Base-by-base conservation (phyloP, 1,284 basidiomycete species). In the Rhodotorula sp. region DNA sequence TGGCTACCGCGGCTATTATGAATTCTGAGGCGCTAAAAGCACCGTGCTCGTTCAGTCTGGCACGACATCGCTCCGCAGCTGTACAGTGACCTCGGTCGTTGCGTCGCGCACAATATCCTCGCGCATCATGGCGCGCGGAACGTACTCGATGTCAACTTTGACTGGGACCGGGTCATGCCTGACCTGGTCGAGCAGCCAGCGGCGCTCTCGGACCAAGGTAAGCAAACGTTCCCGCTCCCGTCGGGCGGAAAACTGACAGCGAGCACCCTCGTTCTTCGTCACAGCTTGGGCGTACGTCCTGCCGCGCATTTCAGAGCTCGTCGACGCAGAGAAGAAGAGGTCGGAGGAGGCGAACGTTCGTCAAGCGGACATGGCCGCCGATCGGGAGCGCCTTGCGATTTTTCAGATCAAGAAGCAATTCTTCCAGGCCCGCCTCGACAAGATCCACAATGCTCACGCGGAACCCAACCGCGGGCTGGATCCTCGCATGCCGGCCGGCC, bases 221-320 rank as follows among this genome's bases (percentile, higher is more conserved):
- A n/a, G 48, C 22, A 30, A 6, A 2, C 26, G 24, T 18, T n/a
- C 7, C 14, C 20, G 56, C 10, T n/a, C 15, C 12, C 24, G 2
- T 37, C 22, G 7, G 7, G 10, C n/a, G 2, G 12, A 14, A 15
- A 20, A 17, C 29, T n/a, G 8, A 42, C 55, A 49, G 26, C 6
- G 17, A 26, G 24, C 37, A 45, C 17, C 2, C 17, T 6, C 8
- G 6, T 15, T 10, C 17, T 15, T 44, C 14, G 1, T 3, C 12
- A 12, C 42, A 64, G 62, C 6, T 1, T 67, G 69, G 65, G 22
- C 7, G 24, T 61, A 64, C 54, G 60, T 67, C 46, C 33, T 18
- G 17, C 55, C 64, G 22, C 44, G 29, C 6, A 29, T 70, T 42
- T 6, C 56, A 61, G 46, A 57, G 58, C 14, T 60, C 4, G 29